A percentile compares a stretch with the other conserved stretches of the same genome.
phyloP scores from a whole-genome alignment of 2,329 filamentous ascomycete species.

The Xylariales sp. region DNA sequence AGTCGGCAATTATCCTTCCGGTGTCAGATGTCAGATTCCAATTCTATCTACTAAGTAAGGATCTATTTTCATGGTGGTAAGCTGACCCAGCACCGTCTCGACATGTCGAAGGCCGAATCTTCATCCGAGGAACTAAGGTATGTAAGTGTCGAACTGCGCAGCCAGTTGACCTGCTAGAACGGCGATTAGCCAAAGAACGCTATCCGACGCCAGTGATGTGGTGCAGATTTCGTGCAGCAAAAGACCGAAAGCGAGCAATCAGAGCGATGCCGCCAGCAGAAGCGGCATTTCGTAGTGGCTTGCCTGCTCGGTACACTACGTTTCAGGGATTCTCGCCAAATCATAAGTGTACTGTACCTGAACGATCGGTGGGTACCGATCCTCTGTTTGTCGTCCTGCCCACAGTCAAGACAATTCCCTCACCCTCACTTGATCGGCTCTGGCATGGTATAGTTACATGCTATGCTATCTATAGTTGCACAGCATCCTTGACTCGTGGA shows the following conservation, averaged over 20 bases:
- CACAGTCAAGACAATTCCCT: constrained; percentile 11
- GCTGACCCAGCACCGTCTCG: background rate
- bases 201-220: constrained; percentile 36
- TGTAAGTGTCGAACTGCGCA: background rate
- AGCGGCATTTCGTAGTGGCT: constrained; percentile 18
- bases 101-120: background rate
- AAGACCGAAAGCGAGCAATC: constrained; percentile 29
- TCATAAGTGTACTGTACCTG: constrained; percentile 32
- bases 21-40: background rate
- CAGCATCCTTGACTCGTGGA: constrained; percentile 32
- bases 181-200: constrained; percentile 18
- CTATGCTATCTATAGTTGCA: background rate
- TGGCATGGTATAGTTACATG: background rate
- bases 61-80: background rate
- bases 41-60: background rate
- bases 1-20: constrained; percentile 1
- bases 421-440: constrained; percentile 23
- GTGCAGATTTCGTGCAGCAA: constrained; percentile 35
- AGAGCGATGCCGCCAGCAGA: constrained; percentile 29
- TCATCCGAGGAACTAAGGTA: background rate
- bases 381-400: constrained; percentile 4
- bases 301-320: constrained; percentile 5
- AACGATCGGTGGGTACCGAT: constrained; percentile 23
- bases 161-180: background rate
- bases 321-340: constrained; percentile 35